Conservation (phyloP, 192 early-diverging fungal species). For the Lunasporangiospora selenospora region DNA sequence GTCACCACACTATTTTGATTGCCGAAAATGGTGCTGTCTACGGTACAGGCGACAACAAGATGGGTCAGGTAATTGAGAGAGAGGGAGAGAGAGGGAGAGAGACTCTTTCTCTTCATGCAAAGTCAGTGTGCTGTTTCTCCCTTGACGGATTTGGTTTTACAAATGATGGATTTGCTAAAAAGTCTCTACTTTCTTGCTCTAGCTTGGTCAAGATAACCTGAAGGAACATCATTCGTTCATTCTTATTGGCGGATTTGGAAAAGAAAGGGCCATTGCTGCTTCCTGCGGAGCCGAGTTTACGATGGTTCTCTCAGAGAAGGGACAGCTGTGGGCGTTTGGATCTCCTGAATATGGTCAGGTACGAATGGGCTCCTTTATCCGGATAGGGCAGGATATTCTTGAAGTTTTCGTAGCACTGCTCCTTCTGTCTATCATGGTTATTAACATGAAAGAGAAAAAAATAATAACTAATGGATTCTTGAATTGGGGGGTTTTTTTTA, state of each 20-base stretch:
- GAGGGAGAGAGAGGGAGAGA: background rate
- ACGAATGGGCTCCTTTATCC: too few species aligned
- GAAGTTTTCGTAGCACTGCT: background rate
- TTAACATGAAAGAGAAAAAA: too few species aligned
- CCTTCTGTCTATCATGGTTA: too few species aligned
- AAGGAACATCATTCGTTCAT: slow-evolving; percentile 43
- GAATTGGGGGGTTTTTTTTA: background rate
- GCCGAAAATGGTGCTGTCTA: slow-evolving; percentile 52
- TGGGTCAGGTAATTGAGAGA: slow-evolving; percentile 56
- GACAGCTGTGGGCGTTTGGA: slow-evolving; percentile 55
- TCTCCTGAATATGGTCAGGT: slow-evolving; percentile 60
- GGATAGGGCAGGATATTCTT: background rate
- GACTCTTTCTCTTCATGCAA: background rate
- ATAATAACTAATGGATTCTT: too few species aligned
- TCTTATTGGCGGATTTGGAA: slow-evolving; percentile 38
- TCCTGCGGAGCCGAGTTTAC: slow-evolving; percentile 58
- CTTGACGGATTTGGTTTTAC: too few species aligned
- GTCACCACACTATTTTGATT: slow-evolving; percentile 56
- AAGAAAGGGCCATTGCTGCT: slow-evolving; percentile 46
- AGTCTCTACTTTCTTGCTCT: background rate
- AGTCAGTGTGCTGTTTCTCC: background rate
- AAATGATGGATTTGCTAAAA: too few species aligned
- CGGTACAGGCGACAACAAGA: slow-evolving; percentile 54
- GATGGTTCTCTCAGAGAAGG: slow-evolving; percentile 51
- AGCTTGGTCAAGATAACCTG: slow-evolving; percentile 44